Evolutionary conservation across 2,329 filamentous ascomycete genomes (phyloP), one percentile per base, ranked within the genome.

Genomic region (Niveomyces coronatus): DNA sequence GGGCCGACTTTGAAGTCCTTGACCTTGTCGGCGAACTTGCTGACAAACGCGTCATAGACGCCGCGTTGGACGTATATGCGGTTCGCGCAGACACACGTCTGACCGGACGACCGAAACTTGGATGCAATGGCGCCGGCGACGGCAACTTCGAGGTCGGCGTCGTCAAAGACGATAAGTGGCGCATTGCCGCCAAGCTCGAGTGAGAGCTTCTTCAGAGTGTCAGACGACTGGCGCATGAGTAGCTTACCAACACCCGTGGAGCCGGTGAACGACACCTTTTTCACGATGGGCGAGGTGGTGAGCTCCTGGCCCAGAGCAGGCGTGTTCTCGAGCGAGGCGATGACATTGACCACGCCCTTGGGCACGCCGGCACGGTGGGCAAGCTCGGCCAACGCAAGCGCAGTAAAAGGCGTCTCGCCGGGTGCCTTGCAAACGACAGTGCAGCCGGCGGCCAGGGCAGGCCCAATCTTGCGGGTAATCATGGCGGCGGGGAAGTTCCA

Each of bases 101-200:
- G 91, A 24, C 91, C 91, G 0, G 85, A 93, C 26, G 82, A 86
- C 39, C 91, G 82, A 76, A 96, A 96, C 61, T 96, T 98, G 53
- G 77, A 88, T 17, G 79, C 67, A 38, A 96, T 74, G 33, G 87
- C 87, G 18, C 88, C 89, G 0, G 76, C 65, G 1, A 96, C 86
- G 3, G 91, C 91, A 4, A 68, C 65, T 42, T 95, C 88, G 15
- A 96, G 64, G 54, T 96, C 85, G 15, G 89, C 85, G 53, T 96
- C 89, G 53, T 96, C 87, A 54, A 96, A 96, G 23, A 96, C 86
- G 48, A 96, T 95, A 57, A 95, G 94, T 2, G 89, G 89, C 0
- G 89, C 85, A 57, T 96, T 96, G 33, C 89, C 91, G 39, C 89
- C 89, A 1, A 96, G 80, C 58, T 96, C 89, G 58, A 94, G 83